Evolutionary conservation across 2,329 filamentous ascomycete species (phyloP), one percentile per base, ranked within the genome.

Genomic region (Hortaea sp.): DNA sequence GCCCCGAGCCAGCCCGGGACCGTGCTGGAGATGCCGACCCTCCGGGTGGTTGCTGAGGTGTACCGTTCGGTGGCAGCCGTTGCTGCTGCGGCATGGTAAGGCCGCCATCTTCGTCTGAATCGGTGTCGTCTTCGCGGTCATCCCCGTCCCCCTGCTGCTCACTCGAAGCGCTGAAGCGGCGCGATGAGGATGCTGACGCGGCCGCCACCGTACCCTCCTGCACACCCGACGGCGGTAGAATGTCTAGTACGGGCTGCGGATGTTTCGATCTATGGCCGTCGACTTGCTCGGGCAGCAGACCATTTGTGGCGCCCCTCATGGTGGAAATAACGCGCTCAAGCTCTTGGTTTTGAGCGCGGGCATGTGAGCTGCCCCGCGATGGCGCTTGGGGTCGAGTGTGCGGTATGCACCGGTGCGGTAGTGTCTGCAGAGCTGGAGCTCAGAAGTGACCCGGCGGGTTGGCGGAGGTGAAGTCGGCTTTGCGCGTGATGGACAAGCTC

Each of bases 51-150:
- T 20, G 46, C n/a, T 46, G 45, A 12, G 5, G 37, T 28, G 43
- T 29, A 27, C 39, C 49, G 45, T 46, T 44, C 38, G 87, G 43
- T 29, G 39, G 87, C 43, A 85, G 78, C 62, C 42, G 87, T 43
- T 86, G 78, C 32, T 35, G 32, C 32, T 35, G 32, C 32, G 32
- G 32, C 62, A 82, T 75, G 51, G 74, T 57, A 43, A 63, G 52
- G 10, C 57, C 55, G 7, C 51, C 55, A 42, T 61, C 61, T 7
- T 60, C 61, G 41, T 60, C 60, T 30, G 52, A 54, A 10, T 55
- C 56, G 43, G 29, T 43, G 35, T 41, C 13, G 42, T 20, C 30
- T 12, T 20, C 20, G 20, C 20, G 20, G 20, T 20, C 20, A 20
- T 20, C 20, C 20, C 20, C 20, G 20, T 20, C 20, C 20, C 20